Percentiles rank a stretch among this genome's conserved stretches.
phyloP scores from a whole-genome alignment of 306 rosid genomes.

The Quercus glauca region DNA sequence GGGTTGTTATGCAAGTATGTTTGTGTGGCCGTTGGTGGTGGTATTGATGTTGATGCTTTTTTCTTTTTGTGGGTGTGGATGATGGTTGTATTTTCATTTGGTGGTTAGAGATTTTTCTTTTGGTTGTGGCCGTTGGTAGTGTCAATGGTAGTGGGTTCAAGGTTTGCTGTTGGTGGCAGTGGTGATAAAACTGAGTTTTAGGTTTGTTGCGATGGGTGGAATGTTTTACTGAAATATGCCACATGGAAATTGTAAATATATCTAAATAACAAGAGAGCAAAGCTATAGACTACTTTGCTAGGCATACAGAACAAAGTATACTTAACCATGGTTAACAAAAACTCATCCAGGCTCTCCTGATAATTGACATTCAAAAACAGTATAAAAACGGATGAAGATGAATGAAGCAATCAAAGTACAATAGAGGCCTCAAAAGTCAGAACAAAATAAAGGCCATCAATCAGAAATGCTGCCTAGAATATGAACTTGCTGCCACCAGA shows the following conservation, averaged over 20 bases:
- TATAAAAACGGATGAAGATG: constrained; percentile 11
- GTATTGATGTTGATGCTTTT: no score
- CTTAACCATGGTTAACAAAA: constrained; percentile 7
- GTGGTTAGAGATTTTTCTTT: no score
- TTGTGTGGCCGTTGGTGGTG: no score
- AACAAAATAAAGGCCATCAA: constrained; percentile 32
- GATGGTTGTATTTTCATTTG: no score
- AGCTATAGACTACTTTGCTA: constrained; percentile 5
- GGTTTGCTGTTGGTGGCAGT: no score
- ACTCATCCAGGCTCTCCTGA: constrained; percentile 15
- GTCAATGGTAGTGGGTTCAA: no score
- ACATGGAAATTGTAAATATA: not conserved
- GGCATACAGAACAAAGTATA: constrained; percentile 4
- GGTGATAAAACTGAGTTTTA: no score
- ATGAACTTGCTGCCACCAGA: constrained; percentile 12
- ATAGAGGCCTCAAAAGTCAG: constrained; percentile 28
- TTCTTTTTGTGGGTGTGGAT: no score
- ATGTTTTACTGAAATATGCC: not conserved
- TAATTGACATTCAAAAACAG: not conserved
- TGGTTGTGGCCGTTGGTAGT: no score
- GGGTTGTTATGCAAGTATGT: no score
- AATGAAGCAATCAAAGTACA: constrained; percentile 18
- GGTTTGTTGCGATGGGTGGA: no score
- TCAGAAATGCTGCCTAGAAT: constrained; percentile 20
- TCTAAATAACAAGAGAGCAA: not conserved